phyloP scores from a whole-genome alignment of 495 filamentous ascomycete species.

The Penicillium flavigenum region DNA sequence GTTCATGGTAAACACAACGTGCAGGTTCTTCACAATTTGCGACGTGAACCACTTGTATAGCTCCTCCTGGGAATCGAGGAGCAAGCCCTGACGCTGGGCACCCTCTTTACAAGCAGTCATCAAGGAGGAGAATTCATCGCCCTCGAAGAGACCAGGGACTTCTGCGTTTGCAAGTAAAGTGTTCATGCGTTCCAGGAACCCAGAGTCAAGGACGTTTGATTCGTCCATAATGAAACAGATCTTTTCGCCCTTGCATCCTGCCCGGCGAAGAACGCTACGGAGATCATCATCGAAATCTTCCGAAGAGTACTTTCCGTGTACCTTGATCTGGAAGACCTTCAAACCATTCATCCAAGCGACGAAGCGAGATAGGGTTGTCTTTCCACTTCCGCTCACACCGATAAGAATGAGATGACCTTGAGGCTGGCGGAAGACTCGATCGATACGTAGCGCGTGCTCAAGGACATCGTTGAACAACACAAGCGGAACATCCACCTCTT shows the following conservation, averaged over 20 bases:
- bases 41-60: constrained; percentile 99
- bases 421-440: constrained; percentile 96
- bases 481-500: constrained; percentile 97
- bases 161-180: constrained; percentile 97
- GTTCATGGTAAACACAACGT: constrained; percentile 99
- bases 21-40: constrained; percentile 97
- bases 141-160: constrained; percentile 96
- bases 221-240: constrained; percentile 99
- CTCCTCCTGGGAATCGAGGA: constrained; percentile 96
- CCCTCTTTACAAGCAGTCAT: constrained; percentile 99
- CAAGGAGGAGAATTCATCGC: constrained; percentile 89
- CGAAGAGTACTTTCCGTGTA: constrained; percentile 96
- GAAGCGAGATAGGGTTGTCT: constrained; percentile 96
- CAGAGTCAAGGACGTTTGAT: constrained; percentile 95
- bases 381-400: constrained; percentile 95
- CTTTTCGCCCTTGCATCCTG: constrained; percentile 97
- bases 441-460: constrained; percentile 96
- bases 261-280: constrained; percentile 85
- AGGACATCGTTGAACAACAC: constrained; percentile 98
- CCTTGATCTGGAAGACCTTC: constrained; percentile 99
- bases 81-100: constrained; percentile 89
- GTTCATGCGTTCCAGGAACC: constrained; percentile 99
- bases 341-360: constrained; percentile 99
- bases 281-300: constrained; percentile 99
- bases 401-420: constrained; percentile 98